phyloP scores from a whole-genome alignment of 345 rosid species.

The Moricandia arvensis region DNA sequence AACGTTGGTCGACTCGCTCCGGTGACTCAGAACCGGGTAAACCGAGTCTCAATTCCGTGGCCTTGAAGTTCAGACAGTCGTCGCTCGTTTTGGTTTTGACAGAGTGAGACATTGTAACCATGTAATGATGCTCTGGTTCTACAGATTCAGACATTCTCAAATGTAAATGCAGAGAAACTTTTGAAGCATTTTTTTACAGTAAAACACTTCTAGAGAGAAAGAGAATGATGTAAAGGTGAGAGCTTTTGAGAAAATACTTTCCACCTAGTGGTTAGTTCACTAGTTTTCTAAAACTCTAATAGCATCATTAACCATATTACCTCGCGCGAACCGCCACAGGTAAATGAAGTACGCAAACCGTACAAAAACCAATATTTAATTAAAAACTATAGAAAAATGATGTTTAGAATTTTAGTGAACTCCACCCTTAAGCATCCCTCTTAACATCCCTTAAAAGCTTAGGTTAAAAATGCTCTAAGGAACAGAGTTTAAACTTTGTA shows the following conservation, averaged over 20 bases:
- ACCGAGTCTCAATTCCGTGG: conserved; percentile 75
- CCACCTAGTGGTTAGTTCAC: too few species aligned
- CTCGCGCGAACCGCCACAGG: too few species aligned
- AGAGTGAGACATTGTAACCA: conserved; percentile 37
- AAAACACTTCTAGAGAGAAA: conserved; percentile 7
- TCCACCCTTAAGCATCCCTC: too few species aligned
- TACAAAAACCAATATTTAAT: too few species aligned
- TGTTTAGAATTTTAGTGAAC: too few species aligned
- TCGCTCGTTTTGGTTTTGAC: conserved; percentile 22
- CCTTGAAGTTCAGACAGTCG: conserved; percentile 48
- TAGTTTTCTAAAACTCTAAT: too few species aligned
- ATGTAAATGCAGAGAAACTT: conserved; percentile 11
- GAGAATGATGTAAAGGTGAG: background rate
- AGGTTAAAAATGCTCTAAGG: too few species aligned
- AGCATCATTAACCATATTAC: too few species aligned
- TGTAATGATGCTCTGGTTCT: conserved; percentile 52
- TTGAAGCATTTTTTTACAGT: conserved; percentile 5
- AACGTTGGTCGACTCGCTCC: conserved; percentile 35
- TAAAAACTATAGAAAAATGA: too few species aligned
- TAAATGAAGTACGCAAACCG: too few species aligned
- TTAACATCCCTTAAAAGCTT: too few species aligned
- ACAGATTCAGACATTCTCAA: conserved; percentile 40
- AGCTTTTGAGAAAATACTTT: background rate
- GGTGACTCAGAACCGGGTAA: conserved; percentile 72
- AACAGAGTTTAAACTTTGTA: background rate